phyloP scores from a whole-genome alignment of 805 yeast species.

The Kuraishia hungarica region DNA sequence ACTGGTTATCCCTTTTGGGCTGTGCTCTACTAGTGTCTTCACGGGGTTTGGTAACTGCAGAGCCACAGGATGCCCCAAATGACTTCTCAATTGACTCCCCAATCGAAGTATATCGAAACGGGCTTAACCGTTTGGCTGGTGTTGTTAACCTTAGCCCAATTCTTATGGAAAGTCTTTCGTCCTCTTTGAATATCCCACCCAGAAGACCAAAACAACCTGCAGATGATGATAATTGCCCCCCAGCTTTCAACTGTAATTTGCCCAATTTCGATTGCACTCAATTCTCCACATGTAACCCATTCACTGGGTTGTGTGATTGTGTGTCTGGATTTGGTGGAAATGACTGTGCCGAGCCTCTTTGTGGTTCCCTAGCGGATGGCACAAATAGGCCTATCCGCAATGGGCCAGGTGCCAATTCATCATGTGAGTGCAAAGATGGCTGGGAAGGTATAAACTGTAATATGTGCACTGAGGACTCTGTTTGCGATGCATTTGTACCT shows the following conservation, averaged over 20 bases:
- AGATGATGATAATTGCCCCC: conserved; percentile 53
- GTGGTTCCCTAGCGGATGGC: conserved; percentile 74
- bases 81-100: background rate
- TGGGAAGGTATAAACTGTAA: conserved; percentile 96
- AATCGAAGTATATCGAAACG: background rate
- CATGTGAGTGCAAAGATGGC: conserved; percentile 73
- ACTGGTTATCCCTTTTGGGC: background rate
- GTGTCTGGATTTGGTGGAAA: conserved; percentile 89
- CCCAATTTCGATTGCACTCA: conserved; percentile 89
- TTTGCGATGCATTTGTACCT: conserved; percentile 85
- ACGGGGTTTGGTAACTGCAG: background rate
- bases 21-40: background rate
- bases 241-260: conserved; percentile 90
- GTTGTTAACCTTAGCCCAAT: background rate
- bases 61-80: background rate
- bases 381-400: conserved; percentile 52
- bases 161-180: background rate
- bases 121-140: background rate
- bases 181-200: background rate
- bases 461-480: conserved; percentile 62
- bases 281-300: conserved; percentile 80
- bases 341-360: conserved; percentile 81
- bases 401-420: conserved; percentile 29
- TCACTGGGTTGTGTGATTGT: conserved; percentile 89
- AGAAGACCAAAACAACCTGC: background rate